Evolutionary conservation across 345 rosid species (phyloP), one percentile per base, ranked within the genome.

Genomic region (Eucalyptus polybractea): DNA sequence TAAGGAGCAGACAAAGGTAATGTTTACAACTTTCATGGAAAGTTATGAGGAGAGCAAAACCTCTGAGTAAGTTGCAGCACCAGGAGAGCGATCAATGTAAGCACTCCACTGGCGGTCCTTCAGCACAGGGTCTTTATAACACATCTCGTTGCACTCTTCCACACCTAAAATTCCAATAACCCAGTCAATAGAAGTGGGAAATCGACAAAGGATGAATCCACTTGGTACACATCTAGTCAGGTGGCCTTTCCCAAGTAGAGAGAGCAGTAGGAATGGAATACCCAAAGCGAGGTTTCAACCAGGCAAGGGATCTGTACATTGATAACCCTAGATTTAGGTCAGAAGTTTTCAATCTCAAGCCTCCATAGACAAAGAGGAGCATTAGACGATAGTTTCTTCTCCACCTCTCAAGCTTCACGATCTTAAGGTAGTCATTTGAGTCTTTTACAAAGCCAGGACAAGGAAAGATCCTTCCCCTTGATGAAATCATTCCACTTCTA

Each of bases 71-170:
- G 88, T 89, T 72, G 95, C 96, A 93, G 96, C 93, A 87, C 99
- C 99, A 88, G 99, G 98, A 90, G 98, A 95, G 88, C 98, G 96
- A 89, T 98, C 99, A 44, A 98, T 97, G 85, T 93, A 96, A 62
- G 98, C 96, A 90, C 97, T 98, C 99, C 99, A 98, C 90, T 95
- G 93, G 86, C 21, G 93, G 92, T 98, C 98, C 94, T 98, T 98
- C 81, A 98, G 89, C 56, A 98, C 99, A 88, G 99, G 99, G 88
- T 97, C 99, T 95, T 98, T 98, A 56, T 96, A 98, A 94, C 99
- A 97, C 88, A 95, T 95, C 93, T 97, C 98, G 31, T 95, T 89
- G 88, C 99, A 98, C 88, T 94, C 97, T 58, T 86, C 91, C 93
- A 96, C 88, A 91, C 99, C 99, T 97, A 90, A 86, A 92, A 88